Percentiles rank a stretch among this genome's conserved stretches.
Evolutionary conservation across 306 rosid genomes (phyloP).

Genomic region (Vicia villosa): DNA sequence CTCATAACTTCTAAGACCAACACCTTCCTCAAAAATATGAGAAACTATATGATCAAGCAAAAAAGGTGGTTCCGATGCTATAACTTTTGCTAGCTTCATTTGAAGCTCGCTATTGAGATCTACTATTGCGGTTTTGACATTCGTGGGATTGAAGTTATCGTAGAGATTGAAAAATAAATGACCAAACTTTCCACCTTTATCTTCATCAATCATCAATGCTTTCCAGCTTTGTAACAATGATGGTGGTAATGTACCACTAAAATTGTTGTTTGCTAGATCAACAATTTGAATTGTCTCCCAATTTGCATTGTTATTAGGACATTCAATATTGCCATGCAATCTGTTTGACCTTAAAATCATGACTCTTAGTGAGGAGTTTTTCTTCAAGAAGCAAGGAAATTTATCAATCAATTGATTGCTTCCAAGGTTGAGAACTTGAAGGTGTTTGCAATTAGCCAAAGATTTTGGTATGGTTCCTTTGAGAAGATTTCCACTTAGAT

Average conservation of each 20-base stretch:
- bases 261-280: conserved; percentile 42
- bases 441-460: conserved; percentile 28
- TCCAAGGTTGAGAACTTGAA: conserved; percentile 36
- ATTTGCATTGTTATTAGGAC: conserved; percentile 17
- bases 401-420: conserved; percentile 8
- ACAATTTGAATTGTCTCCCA: conserved; percentile 42
- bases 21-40: neutral
- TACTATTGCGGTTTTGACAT: neutral
- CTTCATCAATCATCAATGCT: conserved; percentile 28
- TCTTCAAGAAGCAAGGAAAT: conserved; percentile 40
- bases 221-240: conserved; percentile 28
- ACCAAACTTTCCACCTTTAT: neutral
- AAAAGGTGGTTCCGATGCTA: conserved; percentile 3
- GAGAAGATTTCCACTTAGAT: conserved; percentile 35
- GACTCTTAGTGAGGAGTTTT: conserved; percentile 16
- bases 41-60: neutral
- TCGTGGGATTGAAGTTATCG: neutral
- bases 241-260: conserved; percentile 36
- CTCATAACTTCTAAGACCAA: neutral
- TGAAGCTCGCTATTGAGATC: conserved; percentile 5
- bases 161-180: conserved; percentile 4
- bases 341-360: conserved; percentile 30
- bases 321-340: conserved; percentile 1
- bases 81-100: neutral
- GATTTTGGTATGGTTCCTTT: conserved; percentile 39